A percentile compares a stretch with the other conserved stretches of the same genome.
Conservation (phyloP, 1,284 basidiomycete species). For the Meira nashicola region DNA sequence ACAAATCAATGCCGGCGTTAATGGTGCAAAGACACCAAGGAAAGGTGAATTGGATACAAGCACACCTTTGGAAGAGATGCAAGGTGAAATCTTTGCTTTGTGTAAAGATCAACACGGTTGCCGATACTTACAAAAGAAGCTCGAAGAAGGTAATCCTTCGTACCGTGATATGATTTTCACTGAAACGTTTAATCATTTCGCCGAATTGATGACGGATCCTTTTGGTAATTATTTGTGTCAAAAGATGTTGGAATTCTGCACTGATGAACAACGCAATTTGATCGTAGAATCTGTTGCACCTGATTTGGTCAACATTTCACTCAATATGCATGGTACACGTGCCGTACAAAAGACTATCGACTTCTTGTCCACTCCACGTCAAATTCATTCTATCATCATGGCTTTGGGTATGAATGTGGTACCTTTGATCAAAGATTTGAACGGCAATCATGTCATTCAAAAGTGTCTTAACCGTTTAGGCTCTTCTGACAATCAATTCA, state of each 20-base stretch:
- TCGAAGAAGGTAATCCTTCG: conserved; percentile 80
- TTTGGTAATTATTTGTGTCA: conserved; percentile 99
- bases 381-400: conserved; percentile 95
- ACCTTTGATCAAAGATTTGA: conserved; percentile 98
- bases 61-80: conserved; percentile 88
- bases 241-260: conserved; percentile 94
- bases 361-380: conserved; percentile 64
- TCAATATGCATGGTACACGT: conserved; percentile 99
- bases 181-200: conserved; percentile 95
- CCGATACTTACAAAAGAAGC: conserved; percentile 96
- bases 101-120: conserved; percentile 99
- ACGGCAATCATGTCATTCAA: conserved; percentile 99
- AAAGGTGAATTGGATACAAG: conserved; percentile 74
- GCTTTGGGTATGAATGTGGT: conserved; percentile 96
- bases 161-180: conserved; percentile 94
- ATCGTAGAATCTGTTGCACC: conserved; percentile 97
- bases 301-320: conserved; percentile 92
- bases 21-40: conserved; percentile 50
- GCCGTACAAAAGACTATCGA: conserved; percentile 99
- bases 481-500: conserved; percentile 99
- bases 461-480: conserved; percentile 97
- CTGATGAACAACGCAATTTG: conserved; percentile 92
- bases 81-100: conserved; percentile 80
- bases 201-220: conserved; percentile 98
- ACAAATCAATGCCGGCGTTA: conserved; percentile 43